phyloP scores from a whole-genome alignment of 208 protist genomes.

The Zelonia costaricensis region DNA sequence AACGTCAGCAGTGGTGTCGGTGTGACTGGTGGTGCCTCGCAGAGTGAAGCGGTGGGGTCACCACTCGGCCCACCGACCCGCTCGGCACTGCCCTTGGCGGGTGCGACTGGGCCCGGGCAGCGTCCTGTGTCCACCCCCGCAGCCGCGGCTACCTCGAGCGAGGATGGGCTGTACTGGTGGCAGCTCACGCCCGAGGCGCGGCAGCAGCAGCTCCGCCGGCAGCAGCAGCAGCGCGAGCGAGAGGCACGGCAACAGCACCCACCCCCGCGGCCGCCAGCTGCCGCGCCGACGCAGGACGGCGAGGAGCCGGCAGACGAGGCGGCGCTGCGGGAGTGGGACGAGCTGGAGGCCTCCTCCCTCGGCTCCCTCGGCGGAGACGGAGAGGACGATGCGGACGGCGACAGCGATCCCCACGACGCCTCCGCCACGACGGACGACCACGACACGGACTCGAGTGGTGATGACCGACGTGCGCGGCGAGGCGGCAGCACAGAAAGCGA shows the following conservation, averaged over 20 bases:
- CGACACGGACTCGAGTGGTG: not conserved
- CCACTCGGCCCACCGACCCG: too few relatives aligned
- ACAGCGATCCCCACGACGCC: not conserved
- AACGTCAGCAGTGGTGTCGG: too few relatives aligned
- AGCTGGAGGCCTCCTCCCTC: constrained; percentile 25
- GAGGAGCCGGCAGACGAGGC: constrained; percentile 29
- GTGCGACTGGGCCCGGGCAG: not conserved
- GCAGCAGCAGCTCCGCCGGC: constrained; percentile 42
- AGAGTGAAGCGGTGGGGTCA: too few relatives aligned
- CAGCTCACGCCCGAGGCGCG: constrained; percentile 55
- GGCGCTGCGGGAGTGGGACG: constrained; percentile 32
- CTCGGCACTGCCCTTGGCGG: not conserved
- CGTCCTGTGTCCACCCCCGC: not conserved
- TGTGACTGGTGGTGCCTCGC: too few relatives aligned
- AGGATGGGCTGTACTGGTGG: constrained; percentile 67
- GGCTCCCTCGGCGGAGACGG: constrained; percentile 3
- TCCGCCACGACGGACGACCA: not conserved
- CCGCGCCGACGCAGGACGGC: not conserved
- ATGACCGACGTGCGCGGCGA: not conserved
- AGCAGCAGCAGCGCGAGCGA: constrained; percentile 31
- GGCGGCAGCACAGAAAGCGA: not conserved
- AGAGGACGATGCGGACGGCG: not conserved
- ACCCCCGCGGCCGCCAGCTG: not conserved
- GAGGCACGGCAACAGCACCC: constrained; percentile 8
- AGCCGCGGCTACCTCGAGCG: not conserved